Evolutionary conservation across 805 yeast genomes (phyloP).

Genomic region (Debaryomyces maramus): DNA sequence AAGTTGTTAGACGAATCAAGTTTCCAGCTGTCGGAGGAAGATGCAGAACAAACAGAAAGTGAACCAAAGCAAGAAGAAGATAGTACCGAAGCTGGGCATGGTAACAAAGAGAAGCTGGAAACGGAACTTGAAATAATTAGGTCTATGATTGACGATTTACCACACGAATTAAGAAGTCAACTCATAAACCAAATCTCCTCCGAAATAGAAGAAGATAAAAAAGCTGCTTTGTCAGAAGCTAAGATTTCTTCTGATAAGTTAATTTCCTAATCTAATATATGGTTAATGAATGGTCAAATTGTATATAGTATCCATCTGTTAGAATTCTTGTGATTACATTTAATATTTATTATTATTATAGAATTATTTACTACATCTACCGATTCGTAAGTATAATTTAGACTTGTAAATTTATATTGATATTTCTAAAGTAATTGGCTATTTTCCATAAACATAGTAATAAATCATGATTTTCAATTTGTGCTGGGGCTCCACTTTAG

Average conservation of each 20-base stretch:
- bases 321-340: too few relatives aligned
- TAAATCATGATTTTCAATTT: too few relatives aligned
- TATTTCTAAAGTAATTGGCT: not conserved
- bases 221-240: constrained; percentile 3
- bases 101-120: constrained; percentile 16
- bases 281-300: not conserved
- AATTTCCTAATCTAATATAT: not conserved
- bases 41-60: constrained; percentile 27
- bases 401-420: not conserved
- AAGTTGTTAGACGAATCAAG: constrained; percentile 40
- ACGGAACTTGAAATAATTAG: constrained; percentile 25
- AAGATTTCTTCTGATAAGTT: constrained; percentile 7
- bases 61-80: constrained; percentile 21
- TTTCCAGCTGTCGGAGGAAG: constrained; percentile 17
- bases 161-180: constrained; percentile 30
- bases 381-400: too few relatives aligned
- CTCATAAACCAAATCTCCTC: constrained; percentile 27
- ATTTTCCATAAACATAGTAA: not conserved
- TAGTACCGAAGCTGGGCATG: constrained; percentile 12
- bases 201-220: constrained; percentile 6
- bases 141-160: constrained; percentile 36
- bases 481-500: too few relatives aligned
- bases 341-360: too few relatives aligned
- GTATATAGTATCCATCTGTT: not conserved
- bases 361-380: too few relatives aligned